Evolutionary conservation across 2,329 filamentous ascomycete species (phyloP), one percentile per base, ranked within the genome.

Genomic region (Xylaria sp.): DNA sequence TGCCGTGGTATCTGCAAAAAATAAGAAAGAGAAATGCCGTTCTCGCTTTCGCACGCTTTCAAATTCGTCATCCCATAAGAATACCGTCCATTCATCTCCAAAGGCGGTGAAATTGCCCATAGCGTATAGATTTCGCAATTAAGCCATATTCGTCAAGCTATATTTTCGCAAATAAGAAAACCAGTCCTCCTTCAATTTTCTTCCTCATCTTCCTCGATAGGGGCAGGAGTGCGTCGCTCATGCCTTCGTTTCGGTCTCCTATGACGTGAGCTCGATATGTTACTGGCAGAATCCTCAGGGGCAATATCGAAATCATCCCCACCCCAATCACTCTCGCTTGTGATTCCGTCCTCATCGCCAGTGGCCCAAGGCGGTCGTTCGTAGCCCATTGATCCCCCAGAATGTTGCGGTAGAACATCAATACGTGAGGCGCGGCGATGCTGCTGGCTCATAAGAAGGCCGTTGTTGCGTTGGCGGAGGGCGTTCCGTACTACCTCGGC

Each of bases 401-500:
- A 87, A 70, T 83, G 75, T 64, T 84, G 77, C 37, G 85, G 80
- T 70, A 87, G 80, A n/a, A 88, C 86, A 70, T 86, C 87, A 79
- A 84, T 90, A 72, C 79, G 86, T 13, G 75, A 80, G 3, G 77
- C 74, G 6, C 81, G 86, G 70, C 85, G 90, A 81, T 81, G 89
- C 82, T 84, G 90, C 78, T 88, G 86, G 80, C 81, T 90, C 84
- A 84, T 86, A 74, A 87, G 88, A 4, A 98, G 84, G 1, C 93
- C 94, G 0, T 94, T 93, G 15, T 91, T 90, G 50, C 95, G 92
- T 78, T 96, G 92, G 6, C 94, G 91, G 5, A 98, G 85, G 0
- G 91, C 89, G 25, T 89, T 90, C 5, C 95, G 90, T 18, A 98
- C 92, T 20, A 86, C 81, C 81, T 98, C 94, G 1, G 95, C 95